phyloP scores from a whole-genome alignment of 2,329 filamentous ascomycete genomes.

The Neonectria hederae region DNA sequence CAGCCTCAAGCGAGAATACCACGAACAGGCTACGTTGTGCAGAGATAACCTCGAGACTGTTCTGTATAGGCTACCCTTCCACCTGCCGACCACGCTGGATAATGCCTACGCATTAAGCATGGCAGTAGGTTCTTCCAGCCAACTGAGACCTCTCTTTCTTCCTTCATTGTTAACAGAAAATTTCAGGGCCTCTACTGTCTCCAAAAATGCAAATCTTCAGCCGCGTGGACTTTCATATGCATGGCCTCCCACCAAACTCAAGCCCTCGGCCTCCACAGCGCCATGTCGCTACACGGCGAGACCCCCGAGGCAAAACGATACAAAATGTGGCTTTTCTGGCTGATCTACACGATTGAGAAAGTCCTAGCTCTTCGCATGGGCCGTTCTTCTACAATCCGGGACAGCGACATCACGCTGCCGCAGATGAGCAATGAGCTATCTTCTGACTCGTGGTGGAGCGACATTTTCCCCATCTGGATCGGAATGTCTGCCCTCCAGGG shows the following conservation, averaged over 20 bases:
- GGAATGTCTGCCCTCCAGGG: slow-evolving; percentile 33
- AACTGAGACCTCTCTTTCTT: too few species aligned
- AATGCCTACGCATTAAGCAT: slow-evolving; percentile 28
- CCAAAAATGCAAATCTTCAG: slow-evolving; percentile 30
- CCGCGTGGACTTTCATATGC: slow-evolving; percentile 36
- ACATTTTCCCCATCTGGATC: slow-evolving; percentile 26
- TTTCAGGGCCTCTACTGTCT: slow-evolving; percentile 28
- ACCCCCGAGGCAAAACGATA: slow-evolving; percentile 10
- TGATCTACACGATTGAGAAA: slow-evolving; percentile 40
- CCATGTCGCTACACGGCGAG: slow-evolving; percentile 20
- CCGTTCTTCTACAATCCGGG: slow-evolving; percentile 39
- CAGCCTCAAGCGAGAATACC: slow-evolving; percentile 19
- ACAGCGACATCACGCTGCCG: slow-evolving; percentile 39
- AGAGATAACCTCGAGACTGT: slow-evolving; percentile 36
- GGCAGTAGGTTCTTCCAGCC: slow-evolving; percentile 25
- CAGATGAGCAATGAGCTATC: neutral
- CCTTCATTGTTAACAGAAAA: neutral
- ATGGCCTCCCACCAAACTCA: slow-evolving; percentile 33
- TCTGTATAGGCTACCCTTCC: slow-evolving; percentile 33
- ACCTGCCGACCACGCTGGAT: slow-evolving; percentile 29
- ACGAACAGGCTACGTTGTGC: slow-evolving; percentile 26
- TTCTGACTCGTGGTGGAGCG: neutral
- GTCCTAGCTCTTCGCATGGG: slow-evolving; percentile 39
- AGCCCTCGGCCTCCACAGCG: slow-evolving; percentile 34
- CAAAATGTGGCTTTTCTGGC: slow-evolving; percentile 40